These are phyloP conservation scores for Pichia sp. DNA, from an alignment of 1,139 yeast genomes.

Conservation along the genomic window DNA sequence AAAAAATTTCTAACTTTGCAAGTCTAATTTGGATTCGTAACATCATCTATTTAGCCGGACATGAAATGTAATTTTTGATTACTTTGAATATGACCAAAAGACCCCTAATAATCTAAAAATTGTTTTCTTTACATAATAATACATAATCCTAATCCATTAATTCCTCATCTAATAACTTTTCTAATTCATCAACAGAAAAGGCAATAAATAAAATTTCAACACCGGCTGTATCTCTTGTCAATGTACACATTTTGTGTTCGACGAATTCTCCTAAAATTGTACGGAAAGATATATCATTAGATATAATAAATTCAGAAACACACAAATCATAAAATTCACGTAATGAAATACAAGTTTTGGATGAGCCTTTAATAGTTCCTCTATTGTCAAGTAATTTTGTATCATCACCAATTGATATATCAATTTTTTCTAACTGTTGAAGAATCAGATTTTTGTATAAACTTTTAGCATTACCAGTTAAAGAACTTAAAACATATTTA, in stretches of 20 bases:
- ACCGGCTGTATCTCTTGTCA: conserved; percentile 62
- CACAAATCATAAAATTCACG: conserved; percentile 61
- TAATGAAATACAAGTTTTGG: conserved; percentile 55
- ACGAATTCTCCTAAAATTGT: conserved; percentile 80
- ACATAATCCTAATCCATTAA: conserved; percentile 12
- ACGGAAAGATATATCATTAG: conserved; percentile 76
- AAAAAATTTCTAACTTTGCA: too few relatives aligned
- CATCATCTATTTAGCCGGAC: too few relatives aligned
- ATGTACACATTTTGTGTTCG: conserved; percentile 84
- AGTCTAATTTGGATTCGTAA: too few relatives aligned
- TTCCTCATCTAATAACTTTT: conserved; percentile 50
- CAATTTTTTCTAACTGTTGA: conserved; percentile 59
- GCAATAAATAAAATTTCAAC: conserved; percentile 72
- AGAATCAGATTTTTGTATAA: conserved; percentile 62
- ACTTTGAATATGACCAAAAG: too few relatives aligned
- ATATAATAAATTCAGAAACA: conserved; percentile 74
- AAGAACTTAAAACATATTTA: conserved; percentile 70
- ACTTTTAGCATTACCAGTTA: conserved; percentile 72
- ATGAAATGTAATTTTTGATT: too few relatives aligned
- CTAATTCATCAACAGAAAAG: conserved; percentile 66
- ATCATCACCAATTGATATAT: conserved; percentile 26
- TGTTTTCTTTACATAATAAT: not conserved
- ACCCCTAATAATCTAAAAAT: too few relatives aligned
- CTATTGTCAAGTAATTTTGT: conserved; percentile 22
- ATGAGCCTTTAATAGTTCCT: conserved; percentile 40